phyloP scores from a whole-genome alignment of 1,139 yeast species.

The Pichia norvegensis region DNA sequence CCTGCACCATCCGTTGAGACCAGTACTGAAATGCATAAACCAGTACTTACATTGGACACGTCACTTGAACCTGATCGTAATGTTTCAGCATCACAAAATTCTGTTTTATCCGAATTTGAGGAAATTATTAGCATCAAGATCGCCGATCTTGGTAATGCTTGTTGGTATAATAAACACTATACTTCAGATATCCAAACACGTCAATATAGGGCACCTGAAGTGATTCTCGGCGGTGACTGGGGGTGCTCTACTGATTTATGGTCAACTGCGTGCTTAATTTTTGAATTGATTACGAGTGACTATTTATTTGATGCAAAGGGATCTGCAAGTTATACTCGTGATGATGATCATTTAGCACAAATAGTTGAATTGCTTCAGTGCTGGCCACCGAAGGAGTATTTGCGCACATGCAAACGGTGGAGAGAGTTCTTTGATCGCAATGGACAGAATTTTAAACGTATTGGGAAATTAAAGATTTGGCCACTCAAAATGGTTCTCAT shows the following conservation, averaged over 20 bases:
- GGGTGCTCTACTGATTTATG: constrained; percentile 71
- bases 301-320: constrained; percentile 61
- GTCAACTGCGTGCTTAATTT: constrained; percentile 65
- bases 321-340: constrained; percentile 46
- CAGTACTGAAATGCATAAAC: neutral
- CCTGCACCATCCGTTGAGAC: constrained; percentile 4
- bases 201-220: constrained; percentile 68
- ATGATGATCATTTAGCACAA: constrained; percentile 72
- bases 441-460: constrained; percentile 40
- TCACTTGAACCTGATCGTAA: neutral
- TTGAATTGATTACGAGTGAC: constrained; percentile 70
- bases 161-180: constrained; percentile 58
- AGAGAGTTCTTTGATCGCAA: constrained; percentile 41
- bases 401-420: constrained; percentile 45
- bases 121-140: constrained; percentile 45
- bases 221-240: constrained; percentile 55
- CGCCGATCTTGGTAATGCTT: constrained; percentile 72
- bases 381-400: constrained; percentile 38
- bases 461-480: constrained; percentile 59
- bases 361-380: constrained; percentile 58
- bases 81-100: neutral
- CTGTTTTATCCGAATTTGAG: constrained; percentile 24
- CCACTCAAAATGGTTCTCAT: constrained; percentile 57
- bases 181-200: constrained; percentile 71
- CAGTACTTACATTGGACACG: neutral